Base-by-base conservation (phyloP, 1,284 basidiomycete species). In the Acaromyces ingoldii region DNA sequence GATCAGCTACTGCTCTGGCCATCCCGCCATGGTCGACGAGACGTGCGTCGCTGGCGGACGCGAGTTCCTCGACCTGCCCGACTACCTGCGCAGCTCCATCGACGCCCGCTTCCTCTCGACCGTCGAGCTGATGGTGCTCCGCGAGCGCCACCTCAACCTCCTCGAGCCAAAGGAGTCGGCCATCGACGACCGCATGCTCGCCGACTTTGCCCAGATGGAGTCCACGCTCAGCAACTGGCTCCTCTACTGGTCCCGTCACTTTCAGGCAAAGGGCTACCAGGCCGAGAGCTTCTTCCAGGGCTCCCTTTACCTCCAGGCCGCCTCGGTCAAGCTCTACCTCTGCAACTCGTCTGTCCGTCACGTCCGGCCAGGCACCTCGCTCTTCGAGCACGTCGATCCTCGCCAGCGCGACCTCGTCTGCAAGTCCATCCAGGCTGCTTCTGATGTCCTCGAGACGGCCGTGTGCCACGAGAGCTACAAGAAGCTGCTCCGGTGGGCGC, bases 321-420 rank as follows among this genome's bases (percentile, higher is more conserved):
- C 91, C 67, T 90, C 91, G 70, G 88, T 90, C 25, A 90, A 93
- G 74, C 79, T 95, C 4, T 95, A 91, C 89, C 83, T 92, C 29
- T 86, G 91, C 26, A 93, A 91, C 70, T n/a, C n/a, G n/a, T n/a
- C n/a, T n/a, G n/a, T n/a, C n/a, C n/a, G n/a, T n/a, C n/a, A n/a
- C n/a, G n/a, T n/a, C n/a, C n/a, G n/a, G n/a, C n/a, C n/a, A n/a
- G n/a, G n/a, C n/a, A 87, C 92, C 4, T 90, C 89, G 7, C 79
- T 95, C 31, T 93, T 90, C 87, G 89, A 93, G 68, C 91, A 90
- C 77, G 91, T 93, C 85, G 84, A 88, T 1, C 88, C 88, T 55
- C 91, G 92, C 71, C 91, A 93, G 74, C 84, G 88, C 29, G 90
- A 93, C 74, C 82, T 95, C 38, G 91, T 91, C 6, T 91, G 93